Evolutionary conservation across 352 stramenopile species (phyloP), one percentile per base, ranked within the genome.

Genomic region (Pythium myriotylum): DNA sequence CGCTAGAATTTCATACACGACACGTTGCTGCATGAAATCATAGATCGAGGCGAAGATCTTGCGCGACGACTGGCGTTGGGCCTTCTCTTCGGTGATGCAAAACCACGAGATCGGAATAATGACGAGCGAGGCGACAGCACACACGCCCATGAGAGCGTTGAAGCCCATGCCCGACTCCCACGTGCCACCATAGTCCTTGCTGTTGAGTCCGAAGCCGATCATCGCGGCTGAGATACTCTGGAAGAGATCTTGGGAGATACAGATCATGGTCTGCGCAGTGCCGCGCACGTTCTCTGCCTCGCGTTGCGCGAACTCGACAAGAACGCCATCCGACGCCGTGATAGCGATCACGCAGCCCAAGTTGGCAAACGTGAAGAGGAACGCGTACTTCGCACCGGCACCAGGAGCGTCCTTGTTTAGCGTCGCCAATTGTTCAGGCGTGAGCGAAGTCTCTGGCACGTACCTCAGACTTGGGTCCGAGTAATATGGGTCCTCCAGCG

Each of bases 291-390:
- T 29, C 23, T 66, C 53, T 4, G 62, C 46, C 65, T 84, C 74
- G 42, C 55, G 59, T 41, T 80, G 72, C 4, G 68, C 62, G 4
- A 79, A 33, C 33, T 76, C 64, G 19, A 85, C 68, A 4, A 77
- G 43, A 14, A 73, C 57, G 1, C 77, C 79, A 61, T 82, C 77
- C 22, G 59, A 56, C 20, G 76, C 75, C 2, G 83, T 68, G 59
- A 77, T 66, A 6, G 78, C 66, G 42, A 86, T 74, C 19, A 88
- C 75, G 37, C 79, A 82, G 37, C 79, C 79, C 14, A 85, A 40
- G 54, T 81, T 85, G 8, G 81, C 79, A 6, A 84, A 20, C 10
- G 80, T 79, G 45, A 91, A 58, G 12, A 79, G 50, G 8, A 77
- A 23, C 9, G 79, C 65, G 50, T 70, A 84, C 37, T 67, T 65